These are phyloP conservation scores for Cytospora mali DNA, from an alignment of 2,329 filamentous ascomycete species.

Conservation along the genomic window DNA sequence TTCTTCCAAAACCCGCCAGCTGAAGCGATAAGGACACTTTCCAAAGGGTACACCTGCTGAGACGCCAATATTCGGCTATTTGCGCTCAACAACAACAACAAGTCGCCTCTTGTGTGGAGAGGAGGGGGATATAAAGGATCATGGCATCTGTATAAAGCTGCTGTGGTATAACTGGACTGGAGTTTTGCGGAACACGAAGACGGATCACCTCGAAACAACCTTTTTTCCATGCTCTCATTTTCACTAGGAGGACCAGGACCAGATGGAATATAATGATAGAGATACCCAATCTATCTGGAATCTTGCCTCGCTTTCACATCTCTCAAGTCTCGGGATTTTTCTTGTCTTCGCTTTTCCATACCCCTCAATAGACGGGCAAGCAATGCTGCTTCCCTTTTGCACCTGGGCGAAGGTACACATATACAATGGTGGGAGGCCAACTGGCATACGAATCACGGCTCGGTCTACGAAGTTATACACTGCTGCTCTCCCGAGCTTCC, in stretches of 20 bases:
- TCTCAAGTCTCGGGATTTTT: slow-evolving; percentile 7
- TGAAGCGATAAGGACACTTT: not conserved
- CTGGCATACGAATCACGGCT: slow-evolving; percentile 25
- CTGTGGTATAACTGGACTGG: not conserved
- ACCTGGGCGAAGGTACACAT: slow-evolving; percentile 11
- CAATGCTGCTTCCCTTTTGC: slow-evolving; percentile 17
- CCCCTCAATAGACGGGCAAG: slow-evolving; percentile 20
- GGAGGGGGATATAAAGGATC: not conserved
- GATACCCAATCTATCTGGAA: slow-evolving; percentile 28
- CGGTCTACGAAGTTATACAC: slow-evolving; percentile 22
- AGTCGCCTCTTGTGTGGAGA: not conserved
- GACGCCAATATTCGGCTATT: not conserved
- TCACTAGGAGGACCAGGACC: slow-evolving; percentile 20
- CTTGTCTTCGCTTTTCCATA: slow-evolving; percentile 13
- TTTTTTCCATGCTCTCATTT: slow-evolving; percentile 9
- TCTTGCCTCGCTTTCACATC: slow-evolving; percentile 11
- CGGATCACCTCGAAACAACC: slow-evolving; percentile 4
- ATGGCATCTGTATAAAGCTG: not conserved
- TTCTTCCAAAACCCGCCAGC: not conserved
- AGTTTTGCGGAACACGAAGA: slow-evolving; percentile 18
- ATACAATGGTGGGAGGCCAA: not conserved
- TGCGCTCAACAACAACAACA: not conserved
- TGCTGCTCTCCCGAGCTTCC: slow-evolving; percentile 9
- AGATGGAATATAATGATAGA: slow-evolving; percentile 27
- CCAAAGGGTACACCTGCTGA: not conserved